Base-by-base conservation (phyloP, 805 yeast species). In the Metschnikowia colocasiae region DNA sequence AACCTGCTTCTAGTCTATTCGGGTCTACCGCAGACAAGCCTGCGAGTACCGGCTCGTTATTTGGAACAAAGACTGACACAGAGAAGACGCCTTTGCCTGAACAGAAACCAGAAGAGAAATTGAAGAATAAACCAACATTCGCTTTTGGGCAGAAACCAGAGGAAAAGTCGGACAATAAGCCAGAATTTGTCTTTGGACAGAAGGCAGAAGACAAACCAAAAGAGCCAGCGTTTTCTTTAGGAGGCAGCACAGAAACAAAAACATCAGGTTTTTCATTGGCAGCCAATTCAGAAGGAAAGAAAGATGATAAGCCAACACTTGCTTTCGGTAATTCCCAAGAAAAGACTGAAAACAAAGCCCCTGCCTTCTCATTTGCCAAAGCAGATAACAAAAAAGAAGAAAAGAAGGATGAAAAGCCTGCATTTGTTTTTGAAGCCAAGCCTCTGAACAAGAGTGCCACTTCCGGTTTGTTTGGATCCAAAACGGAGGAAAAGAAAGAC, bases 301-400 rank as follows among this genome's bases (percentile, higher is more conserved):
- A 43, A 13, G 47, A 44, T 8, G 51, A 48, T 23, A 46, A 44
- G 13, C 43, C 55, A 12, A 44, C 44, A 1, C 34, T 61, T 20
- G 55, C 60, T 36, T 59, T 69, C 15, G 60, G 68, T 30, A 43
- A 55, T 42, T 8, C 41, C 4, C 30, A 15, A n/a, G 40, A 16
- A 13, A 37, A 37, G 30, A 9, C 18, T 12, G 33, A 38, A 1
- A 26, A 12, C 18, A 37, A 37, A 13, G 15, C 10, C 8, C 34
- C 43, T 3, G 34, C 43, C 4, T 39, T 39, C 12, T 29, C 34
- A 19, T 29, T 39, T 13, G 34, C 33, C 22, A 47, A 61, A 22
- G 49, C 60, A 13, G 47, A 57, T 15, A 45, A 44, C 33, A 46
- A 51, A 40, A 62, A 41, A 45, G 62, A 48, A 12, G 50, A 44